Conservation (phyloP, 2,329 filamentous ascomycete species). For the Apiospora marii region DNA sequence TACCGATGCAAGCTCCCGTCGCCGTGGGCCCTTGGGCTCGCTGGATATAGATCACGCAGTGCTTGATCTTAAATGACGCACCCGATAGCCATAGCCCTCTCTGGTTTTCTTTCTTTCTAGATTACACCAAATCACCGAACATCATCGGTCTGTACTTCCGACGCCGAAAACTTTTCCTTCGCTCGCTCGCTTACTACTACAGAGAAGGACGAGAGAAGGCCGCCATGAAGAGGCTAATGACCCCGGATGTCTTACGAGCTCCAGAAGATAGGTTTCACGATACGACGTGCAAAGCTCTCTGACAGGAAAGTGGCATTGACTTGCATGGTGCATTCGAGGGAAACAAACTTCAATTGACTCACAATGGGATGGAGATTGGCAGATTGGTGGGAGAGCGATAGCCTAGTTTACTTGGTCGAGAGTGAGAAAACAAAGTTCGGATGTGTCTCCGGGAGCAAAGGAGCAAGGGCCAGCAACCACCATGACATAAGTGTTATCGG, state of each 20-base stretch:
- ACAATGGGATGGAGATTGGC: constrained; percentile 11
- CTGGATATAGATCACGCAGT: constrained; percentile 21
- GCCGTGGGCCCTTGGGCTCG: background rate
- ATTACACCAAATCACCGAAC: background rate
- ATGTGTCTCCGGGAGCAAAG: background rate
- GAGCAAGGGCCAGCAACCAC: background rate
- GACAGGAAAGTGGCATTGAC: constrained; percentile 9
- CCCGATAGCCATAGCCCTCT: background rate
- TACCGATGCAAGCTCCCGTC: constrained; percentile 8
- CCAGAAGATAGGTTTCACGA: constrained; percentile 10
- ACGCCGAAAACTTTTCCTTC: background rate
- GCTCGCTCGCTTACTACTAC: background rate
- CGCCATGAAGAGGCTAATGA: background rate
- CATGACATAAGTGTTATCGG: background rate
- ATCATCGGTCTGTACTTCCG: background rate
- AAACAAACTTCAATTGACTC: constrained; percentile 25
- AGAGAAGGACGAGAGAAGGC: background rate
- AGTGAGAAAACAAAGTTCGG: constrained; percentile 12
- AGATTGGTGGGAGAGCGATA: background rate
- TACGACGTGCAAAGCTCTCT: constrained; percentile 18
- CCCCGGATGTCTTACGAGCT: constrained; percentile 16
- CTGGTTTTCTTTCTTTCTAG: background rate
- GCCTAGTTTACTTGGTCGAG: background rate
- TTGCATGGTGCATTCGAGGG: background rate
- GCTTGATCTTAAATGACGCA: constrained; percentile 23